Conservation (phyloP, 805 yeast species). For the Blastobotrys attinorum region DNA sequence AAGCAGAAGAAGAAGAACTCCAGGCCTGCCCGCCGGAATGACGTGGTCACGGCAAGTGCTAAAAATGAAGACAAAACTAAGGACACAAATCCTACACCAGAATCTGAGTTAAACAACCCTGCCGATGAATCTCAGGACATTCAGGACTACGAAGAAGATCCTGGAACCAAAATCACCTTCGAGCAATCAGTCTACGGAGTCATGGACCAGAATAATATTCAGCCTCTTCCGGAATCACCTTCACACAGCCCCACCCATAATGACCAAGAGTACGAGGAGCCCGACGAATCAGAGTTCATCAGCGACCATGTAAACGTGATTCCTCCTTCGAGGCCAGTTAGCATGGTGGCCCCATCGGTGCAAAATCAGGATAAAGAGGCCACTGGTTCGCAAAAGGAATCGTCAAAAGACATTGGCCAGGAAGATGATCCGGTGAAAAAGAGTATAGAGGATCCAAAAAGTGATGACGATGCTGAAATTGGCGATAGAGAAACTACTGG, state of each 20-base stretch:
- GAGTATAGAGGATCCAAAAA: neutral
- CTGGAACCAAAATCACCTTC: no score
- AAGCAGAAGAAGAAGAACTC: neutral
- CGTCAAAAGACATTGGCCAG: neutral
- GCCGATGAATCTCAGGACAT: no score
- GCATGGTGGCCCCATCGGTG: neutral
- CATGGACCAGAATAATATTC: no score
- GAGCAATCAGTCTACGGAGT: no score
- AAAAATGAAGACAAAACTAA: no score
- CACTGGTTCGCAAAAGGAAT: neutral
- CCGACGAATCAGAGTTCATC: constrained; percentile 1
- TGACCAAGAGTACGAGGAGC: neutral
- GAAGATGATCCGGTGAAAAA: neutral
- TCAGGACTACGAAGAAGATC: no score
- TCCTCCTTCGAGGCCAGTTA: constrained; percentile 1
- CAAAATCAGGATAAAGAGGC: neutral
- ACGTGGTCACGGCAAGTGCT: no score
- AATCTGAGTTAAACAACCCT: no score
- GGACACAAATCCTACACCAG: no score
- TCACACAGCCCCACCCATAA: constrained; percentile 1
- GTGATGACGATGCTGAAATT: neutral
- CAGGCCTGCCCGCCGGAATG: no score
- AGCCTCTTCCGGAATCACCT: no score
- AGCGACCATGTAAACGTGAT: constrained; percentile 3
- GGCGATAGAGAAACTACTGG: neutral